Percentiles rank a stretch among this genome's conserved stretches.
phyloP scores from a whole-genome alignment of 2,329 filamentous ascomycete species.

The Colletotrichum sp. region DNA sequence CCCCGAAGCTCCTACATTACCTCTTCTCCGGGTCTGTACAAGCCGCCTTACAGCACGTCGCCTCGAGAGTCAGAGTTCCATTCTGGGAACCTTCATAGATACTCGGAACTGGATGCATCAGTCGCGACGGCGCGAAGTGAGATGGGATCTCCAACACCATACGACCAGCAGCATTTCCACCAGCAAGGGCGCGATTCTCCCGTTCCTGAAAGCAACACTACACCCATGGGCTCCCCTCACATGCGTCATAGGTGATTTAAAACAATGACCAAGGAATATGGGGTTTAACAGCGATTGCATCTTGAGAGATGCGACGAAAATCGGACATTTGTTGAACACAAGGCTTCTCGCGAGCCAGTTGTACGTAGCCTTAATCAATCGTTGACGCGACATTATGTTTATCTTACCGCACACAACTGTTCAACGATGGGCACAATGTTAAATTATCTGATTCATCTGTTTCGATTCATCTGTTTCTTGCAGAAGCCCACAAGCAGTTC shows the following conservation, averaged over 20 bases:
- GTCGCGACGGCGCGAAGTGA: conserved; percentile 14
- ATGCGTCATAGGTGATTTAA: background rate
- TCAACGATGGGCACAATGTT: no score
- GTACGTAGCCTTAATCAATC: no score
- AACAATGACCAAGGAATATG: no score
- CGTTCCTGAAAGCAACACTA: background rate
- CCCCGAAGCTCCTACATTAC: background rate
- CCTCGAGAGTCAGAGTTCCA: conserved; percentile 13
- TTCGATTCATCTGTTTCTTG: no score
- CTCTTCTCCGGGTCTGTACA: conserved; percentile 3
- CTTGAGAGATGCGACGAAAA: no score
- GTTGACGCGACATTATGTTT: no score
- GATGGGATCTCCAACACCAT: conserved; percentile 16
- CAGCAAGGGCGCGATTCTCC: conserved; percentile 8
- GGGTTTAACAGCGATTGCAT: no score
- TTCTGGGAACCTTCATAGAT: conserved; percentile 13
- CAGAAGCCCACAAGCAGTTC: no score
- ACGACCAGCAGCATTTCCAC: background rate
- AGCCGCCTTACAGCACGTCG: background rate
- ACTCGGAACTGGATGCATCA: conserved; percentile 28
- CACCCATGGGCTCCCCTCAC: background rate
- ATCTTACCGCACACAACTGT: no score
- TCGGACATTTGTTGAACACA: no score
- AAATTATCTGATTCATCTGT: no score
- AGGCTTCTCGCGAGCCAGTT: no score